Conservation (phyloP, 768 basidiomycete genomes). For the Crassisporium funariophilum region DNA sequence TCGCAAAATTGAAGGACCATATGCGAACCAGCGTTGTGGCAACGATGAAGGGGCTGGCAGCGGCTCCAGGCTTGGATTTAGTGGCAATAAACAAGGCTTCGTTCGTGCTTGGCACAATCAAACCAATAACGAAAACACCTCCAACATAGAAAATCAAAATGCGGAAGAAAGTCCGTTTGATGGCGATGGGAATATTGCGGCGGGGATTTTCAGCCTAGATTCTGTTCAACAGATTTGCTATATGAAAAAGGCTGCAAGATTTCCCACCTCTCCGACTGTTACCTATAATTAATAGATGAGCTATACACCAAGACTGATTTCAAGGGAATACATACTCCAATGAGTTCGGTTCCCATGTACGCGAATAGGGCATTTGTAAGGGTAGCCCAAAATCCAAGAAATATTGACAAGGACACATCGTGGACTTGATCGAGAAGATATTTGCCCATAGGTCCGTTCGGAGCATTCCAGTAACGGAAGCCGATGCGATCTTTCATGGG, state of each 20-base stretch:
- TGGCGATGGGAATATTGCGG: slow-evolving; percentile 73
- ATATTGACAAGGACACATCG: slow-evolving; percentile 49
- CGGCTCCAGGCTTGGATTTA: slow-evolving; percentile 50
- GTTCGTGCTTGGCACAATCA: slow-evolving; percentile 67
- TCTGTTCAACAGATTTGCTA: slow-evolving; percentile 1
- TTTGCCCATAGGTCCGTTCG: slow-evolving; percentile 58
- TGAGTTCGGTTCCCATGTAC: slow-evolving; percentile 74
- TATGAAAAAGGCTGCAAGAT: neutral
- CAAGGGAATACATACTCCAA: slow-evolving; percentile 54
- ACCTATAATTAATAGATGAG: slow-evolving; percentile 25
- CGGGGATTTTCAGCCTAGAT: slow-evolving; percentile 69
- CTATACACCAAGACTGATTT: neutral
- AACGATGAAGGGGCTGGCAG: slow-evolving; percentile 69
- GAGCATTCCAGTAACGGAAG: slow-evolving; percentile 50
- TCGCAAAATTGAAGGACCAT: neutral
- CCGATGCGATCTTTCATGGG: slow-evolving; percentile 49
- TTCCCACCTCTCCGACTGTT: slow-evolving; percentile 47
- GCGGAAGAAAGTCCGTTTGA: slow-evolving; percentile 63
- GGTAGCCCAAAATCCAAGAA: slow-evolving; percentile 73
- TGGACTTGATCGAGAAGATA: slow-evolving; percentile 53
- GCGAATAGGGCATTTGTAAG: slow-evolving; percentile 75
- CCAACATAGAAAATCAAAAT: slow-evolving; percentile 65
- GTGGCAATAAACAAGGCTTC: slow-evolving; percentile 47
- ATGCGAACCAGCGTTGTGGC: slow-evolving; percentile 38
- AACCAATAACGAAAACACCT: slow-evolving; percentile 70